Evolutionary conservation across 2,329 filamentous ascomycete species (phyloP), one percentile per base, ranked within the genome.

Genomic region (Fusarium sp.): DNA sequence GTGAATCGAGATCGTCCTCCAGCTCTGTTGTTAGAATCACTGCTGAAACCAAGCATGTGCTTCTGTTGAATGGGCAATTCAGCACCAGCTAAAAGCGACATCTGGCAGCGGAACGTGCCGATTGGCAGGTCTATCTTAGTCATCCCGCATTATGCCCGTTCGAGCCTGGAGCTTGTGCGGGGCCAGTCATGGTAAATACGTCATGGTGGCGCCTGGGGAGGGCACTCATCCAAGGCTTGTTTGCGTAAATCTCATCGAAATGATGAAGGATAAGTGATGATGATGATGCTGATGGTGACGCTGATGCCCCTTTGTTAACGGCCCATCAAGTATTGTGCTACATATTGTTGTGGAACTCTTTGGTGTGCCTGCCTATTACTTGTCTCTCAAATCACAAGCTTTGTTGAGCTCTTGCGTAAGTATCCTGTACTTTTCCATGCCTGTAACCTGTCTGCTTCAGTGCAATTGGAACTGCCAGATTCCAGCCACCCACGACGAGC

Each of bases 231-330:
- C 69, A 72, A 72, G 69, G 69, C 51, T 57, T 68, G 59, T 56
- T 63, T 59, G 41, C 60, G 37, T 30, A 48, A 40, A 63, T 68
- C 63, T 54, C 57, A 65, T 74, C 68, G 63, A 61, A 59, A 69
- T 68, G 63, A 73, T 74, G 70, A 68, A 66, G 61, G 63, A 73
- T 64, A 63, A 48, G 45, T 58, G 45, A 66, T 70, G 68, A 70
- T 68, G 68, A 72, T 69, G 71, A 47, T 55, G 56, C 18, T 37
- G 10, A 72, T 57, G 63, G 65, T 74, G 67, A 74, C 59, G 68
- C 68, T 58, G 46, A 60, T 61, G 58, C 48, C 49, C 55, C 54
- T 58, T 69, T 49, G 20, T 47, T 47, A 25, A 32, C 16, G 23
- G 37, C 47, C 46, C n/a, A 34, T 21, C 21, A 66, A 50, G 60